These are phyloP conservation scores for Psidium guajava DNA, from an alignment of 345 rosid species.

Conservation along the genomic window DNA sequence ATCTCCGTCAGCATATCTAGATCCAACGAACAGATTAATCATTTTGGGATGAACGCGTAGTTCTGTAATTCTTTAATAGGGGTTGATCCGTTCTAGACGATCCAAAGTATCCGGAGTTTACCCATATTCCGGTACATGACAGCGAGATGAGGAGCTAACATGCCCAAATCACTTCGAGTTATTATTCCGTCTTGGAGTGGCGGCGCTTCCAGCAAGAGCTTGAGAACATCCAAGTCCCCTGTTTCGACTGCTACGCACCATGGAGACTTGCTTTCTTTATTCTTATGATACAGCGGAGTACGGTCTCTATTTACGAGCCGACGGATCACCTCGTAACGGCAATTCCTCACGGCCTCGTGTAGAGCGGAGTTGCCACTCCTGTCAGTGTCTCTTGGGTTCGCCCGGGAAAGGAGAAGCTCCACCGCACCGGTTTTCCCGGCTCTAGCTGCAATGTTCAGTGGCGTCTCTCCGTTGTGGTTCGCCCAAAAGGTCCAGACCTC, in stretches of 20 bases:
- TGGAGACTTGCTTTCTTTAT: not conserved
- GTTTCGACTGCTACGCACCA: not conserved
- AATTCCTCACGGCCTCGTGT: not conserved
- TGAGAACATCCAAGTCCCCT: not conserved
- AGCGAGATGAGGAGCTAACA: not conserved
- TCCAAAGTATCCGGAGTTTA: not conserved
- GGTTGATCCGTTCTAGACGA: not conserved
- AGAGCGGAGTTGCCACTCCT: not conserved
- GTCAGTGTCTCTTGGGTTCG: not conserved
- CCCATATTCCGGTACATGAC: not conserved
- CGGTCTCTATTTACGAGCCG: not conserved
- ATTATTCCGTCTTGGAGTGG: not conserved
- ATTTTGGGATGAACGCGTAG: not conserved
- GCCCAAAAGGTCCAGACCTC: accelerated
- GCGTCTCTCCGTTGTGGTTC: not conserved
- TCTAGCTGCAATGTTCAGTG: not conserved
- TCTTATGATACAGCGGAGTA: accelerated
- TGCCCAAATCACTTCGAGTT: not conserved
- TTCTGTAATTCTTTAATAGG: not conserved
- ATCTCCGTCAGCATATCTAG: not conserved
- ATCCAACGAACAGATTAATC: not conserved
- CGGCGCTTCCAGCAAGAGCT: not conserved
- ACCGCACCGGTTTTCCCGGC: not conserved
- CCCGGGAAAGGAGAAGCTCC: not conserved
- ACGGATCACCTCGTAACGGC: not conserved